Evolutionary conservation across 1,284 basidiomycete genomes (phyloP).

Genomic region (Leccinum griseonigrum): DNA sequence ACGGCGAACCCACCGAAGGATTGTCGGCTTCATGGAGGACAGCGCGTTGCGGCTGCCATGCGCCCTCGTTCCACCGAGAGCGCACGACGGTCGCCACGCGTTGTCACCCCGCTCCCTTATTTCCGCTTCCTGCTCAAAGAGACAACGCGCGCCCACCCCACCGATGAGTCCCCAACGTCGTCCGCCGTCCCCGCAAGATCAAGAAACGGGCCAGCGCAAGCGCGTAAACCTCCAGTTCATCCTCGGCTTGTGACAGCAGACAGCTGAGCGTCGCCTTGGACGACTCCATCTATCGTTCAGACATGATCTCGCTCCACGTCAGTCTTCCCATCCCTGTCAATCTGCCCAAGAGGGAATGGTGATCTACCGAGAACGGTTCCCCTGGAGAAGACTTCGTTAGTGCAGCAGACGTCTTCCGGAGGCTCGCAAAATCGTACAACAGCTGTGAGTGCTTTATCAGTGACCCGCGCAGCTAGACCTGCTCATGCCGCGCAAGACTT

Average conservation of each 20-base stretch:
- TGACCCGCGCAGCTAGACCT: neutral
- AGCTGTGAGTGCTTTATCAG: conserved; percentile 46
- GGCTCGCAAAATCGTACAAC: conserved; percentile 63
- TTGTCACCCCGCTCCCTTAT: neutral
- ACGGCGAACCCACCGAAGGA: no score
- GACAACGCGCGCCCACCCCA: conserved; percentile 18
- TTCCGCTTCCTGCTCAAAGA: conserved; percentile 28
- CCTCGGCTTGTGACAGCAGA: conserved; percentile 23
- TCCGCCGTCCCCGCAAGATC: conserved; percentile 19
- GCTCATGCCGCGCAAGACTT: conserved; percentile 48
- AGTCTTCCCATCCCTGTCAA: conserved; percentile 20
- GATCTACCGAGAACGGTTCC: conserved; percentile 48
- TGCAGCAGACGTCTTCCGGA: conserved; percentile 58
- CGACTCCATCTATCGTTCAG: conserved; percentile 32
- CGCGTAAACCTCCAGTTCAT: conserved; percentile 18
- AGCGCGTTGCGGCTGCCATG: no score
- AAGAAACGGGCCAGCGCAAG: conserved; percentile 27
- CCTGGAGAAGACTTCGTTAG: conserved; percentile 53
- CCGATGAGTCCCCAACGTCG: neutral
- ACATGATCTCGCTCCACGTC: conserved; percentile 36
- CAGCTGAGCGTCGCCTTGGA: conserved; percentile 28
- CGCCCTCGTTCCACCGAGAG: no score
- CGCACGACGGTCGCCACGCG: no score
- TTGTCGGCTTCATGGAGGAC: no score
- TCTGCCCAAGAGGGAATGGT: conserved; percentile 39